Percentiles rank a stretch among this genome's conserved stretches.
phyloP scores from a whole-genome alignment of 495 filamentous ascomycete species.

The Astrothelium macrocarpum region DNA sequence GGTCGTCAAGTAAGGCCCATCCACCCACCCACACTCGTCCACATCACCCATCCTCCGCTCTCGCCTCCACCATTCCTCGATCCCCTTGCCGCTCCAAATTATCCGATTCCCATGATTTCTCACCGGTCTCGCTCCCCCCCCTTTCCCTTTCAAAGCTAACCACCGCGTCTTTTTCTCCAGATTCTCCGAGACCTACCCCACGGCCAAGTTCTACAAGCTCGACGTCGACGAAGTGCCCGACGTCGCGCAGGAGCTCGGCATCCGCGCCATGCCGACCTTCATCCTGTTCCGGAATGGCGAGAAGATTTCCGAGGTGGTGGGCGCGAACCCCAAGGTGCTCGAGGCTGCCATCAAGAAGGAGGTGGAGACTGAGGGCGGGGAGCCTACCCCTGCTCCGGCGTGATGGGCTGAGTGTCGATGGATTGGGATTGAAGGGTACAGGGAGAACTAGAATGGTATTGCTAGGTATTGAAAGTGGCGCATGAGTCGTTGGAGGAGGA shows the following conservation, averaged over 20 bases:
- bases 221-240: constrained; percentile 78
- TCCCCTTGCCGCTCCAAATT: constrained; percentile 20
- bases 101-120: background rate
- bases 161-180: constrained; percentile 26
- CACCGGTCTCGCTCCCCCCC: background rate
- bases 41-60: constrained; percentile 3
- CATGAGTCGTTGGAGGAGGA: too few relatives aligned
- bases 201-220: constrained; percentile 75
- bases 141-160: background rate
- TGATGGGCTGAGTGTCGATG: too few relatives aligned
- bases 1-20: constrained; percentile 48
- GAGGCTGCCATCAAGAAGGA: constrained; percentile 40
- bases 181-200: constrained; percentile 44
- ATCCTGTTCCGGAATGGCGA: constrained; percentile 70
- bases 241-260: constrained; percentile 66
- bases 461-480: too few relatives aligned
- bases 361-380: constrained; percentile 2
- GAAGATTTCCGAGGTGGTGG: constrained; percentile 59
- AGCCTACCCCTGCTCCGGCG: background rate
- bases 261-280: constrained; percentile 97
- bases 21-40: background rate
- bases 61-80: constrained; percentile 5
- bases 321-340: constrained; percentile 65
- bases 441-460: too few relatives aligned
- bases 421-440: too few relatives aligned